Conservation (phyloP, 257 asterid genomes). For the Jaltomata sinuosa region DNA sequence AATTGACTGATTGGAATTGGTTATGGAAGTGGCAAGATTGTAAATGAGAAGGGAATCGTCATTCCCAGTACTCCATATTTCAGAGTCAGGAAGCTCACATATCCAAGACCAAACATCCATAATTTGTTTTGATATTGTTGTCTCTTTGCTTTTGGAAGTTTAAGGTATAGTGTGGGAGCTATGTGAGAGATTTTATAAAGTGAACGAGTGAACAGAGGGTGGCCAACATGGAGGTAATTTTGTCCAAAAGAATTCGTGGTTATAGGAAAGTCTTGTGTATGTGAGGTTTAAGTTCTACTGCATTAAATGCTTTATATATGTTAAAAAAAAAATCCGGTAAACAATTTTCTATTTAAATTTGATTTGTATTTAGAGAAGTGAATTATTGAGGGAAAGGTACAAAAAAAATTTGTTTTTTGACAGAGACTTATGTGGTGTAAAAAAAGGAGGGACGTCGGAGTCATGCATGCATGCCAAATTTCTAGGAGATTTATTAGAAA, state of each 20-base stretch:
- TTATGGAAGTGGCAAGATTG: conserved; percentile 32
- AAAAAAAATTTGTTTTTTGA: background rate
- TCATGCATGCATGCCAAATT: conserved; percentile 1
- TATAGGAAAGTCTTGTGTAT: conserved; percentile 8
- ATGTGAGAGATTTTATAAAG: conserved; percentile 19
- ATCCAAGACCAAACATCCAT: conserved; percentile 97
- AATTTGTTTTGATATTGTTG: background rate
- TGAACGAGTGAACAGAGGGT: conserved; percentile 41
- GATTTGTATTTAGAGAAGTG: background rate
- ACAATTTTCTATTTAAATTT: background rate
- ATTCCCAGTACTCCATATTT: conserved; percentile 19
- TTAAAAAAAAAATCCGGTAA: background rate
- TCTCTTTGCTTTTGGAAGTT: background rate
- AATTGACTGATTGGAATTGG: conserved; percentile 21
- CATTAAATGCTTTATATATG: conserved; percentile 7
- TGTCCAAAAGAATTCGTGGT: conserved; percentile 34
- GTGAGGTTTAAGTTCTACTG: conserved; percentile 3
- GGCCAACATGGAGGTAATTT: conserved; percentile 40
- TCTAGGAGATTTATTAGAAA: background rate
- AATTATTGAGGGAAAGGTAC: background rate
- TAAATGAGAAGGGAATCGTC: conserved; percentile 24
- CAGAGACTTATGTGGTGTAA: background rate
- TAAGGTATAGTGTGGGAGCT: background rate
- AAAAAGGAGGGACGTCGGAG: background rate
- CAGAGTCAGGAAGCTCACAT: conserved; percentile 57